Evolutionary conservation across 106 monocot genomes (phyloP).

Genomic region (Dioscorea alata): DNA sequence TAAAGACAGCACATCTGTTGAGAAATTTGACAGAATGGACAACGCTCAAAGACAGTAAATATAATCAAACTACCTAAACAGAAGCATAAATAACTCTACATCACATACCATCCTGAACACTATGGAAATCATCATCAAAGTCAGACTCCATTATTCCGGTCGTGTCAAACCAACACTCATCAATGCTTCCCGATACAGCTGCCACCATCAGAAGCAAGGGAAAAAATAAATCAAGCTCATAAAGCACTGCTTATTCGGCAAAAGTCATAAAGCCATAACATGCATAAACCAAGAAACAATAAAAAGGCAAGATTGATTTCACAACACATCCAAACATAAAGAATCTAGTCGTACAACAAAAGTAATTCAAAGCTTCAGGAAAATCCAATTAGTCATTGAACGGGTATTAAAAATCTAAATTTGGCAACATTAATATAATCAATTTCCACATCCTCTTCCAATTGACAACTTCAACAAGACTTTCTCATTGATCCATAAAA

Average conservation of each 20-base stretch:
- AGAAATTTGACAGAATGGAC: constrained; percentile 10
- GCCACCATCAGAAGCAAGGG: background rate
- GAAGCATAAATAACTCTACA: background rate
- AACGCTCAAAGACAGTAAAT: background rate
- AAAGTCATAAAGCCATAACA: too few species aligned
- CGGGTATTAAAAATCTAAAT: too few species aligned
- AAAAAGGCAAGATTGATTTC: too few species aligned
- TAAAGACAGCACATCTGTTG: constrained; percentile 55
- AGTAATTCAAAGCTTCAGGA: too few species aligned
- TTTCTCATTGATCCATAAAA: too few species aligned
- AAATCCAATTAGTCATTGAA: too few species aligned
- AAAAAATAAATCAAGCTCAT: background rate
- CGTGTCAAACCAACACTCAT: constrained; percentile 85
- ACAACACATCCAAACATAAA: too few species aligned
- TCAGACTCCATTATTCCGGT: constrained; percentile 55
- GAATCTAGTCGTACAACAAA: too few species aligned
- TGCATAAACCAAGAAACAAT: too few species aligned
- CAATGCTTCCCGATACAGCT: constrained; percentile 45
- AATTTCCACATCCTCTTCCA: background rate
- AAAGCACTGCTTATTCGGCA: too few species aligned
- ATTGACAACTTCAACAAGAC: too few species aligned
- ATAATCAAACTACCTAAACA: too few species aligned
- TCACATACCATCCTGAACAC: constrained; percentile 75
- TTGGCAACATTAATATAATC: background rate
- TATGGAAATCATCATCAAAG: constrained; percentile 81